phyloP scores from a whole-genome alignment of 2,329 filamentous ascomycete genomes.

The Aspergillus sp. region DNA sequence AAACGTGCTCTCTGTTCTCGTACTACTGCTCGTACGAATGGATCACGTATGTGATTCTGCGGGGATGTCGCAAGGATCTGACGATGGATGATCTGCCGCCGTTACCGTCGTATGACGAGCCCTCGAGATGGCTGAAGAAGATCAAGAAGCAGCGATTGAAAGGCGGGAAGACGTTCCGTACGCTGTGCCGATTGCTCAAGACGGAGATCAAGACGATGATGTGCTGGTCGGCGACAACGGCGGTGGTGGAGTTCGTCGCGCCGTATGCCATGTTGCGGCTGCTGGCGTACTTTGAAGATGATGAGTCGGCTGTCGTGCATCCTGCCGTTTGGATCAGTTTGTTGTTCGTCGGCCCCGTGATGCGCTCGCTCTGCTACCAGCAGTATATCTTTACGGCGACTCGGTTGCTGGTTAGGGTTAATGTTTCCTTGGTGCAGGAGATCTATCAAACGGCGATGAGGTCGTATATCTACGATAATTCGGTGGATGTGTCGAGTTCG shows the following conservation, averaged over 20 bases:
- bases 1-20: slow-evolving; percentile 34
- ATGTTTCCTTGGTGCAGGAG: slow-evolving; percentile 59
- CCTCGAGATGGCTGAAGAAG: slow-evolving; percentile 24
- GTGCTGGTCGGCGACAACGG: slow-evolving; percentile 23
- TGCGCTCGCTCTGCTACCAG: slow-evolving; percentile 53
- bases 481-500: slow-evolving; percentile 10
- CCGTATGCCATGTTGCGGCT: slow-evolving; percentile 57
- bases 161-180: slow-evolving; percentile 28
- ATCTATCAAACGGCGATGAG: slow-evolving; percentile 57
- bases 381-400: slow-evolving; percentile 60
- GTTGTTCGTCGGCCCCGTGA: slow-evolving; percentile 53
- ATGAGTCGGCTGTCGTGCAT: slow-evolving; percentile 44
- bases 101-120: slow-evolving; percentile 31
- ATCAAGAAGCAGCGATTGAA: slow-evolving; percentile 25
- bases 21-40: slow-evolving; percentile 36
- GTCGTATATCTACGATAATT: slow-evolving; percentile 55
- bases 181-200: slow-evolving; percentile 24
- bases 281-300: slow-evolving; percentile 52
- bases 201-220: slow-evolving; percentile 28
- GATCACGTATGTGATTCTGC: slow-evolving; percentile 32
- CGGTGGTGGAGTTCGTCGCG: slow-evolving; percentile 49
- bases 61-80: slow-evolving; percentile 28
- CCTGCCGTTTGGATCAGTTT: slow-evolving; percentile 57
- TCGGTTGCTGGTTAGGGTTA: slow-evolving; percentile 56
- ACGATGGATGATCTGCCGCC: slow-evolving; percentile 33